Percentiles rank a stretch among this genome's conserved stretches.
These are phyloP conservation scores for Ambispora gerdemannii DNA, from an alignment of 192 early-diverging fungal genomes.

Conservation along the genomic window DNA sequence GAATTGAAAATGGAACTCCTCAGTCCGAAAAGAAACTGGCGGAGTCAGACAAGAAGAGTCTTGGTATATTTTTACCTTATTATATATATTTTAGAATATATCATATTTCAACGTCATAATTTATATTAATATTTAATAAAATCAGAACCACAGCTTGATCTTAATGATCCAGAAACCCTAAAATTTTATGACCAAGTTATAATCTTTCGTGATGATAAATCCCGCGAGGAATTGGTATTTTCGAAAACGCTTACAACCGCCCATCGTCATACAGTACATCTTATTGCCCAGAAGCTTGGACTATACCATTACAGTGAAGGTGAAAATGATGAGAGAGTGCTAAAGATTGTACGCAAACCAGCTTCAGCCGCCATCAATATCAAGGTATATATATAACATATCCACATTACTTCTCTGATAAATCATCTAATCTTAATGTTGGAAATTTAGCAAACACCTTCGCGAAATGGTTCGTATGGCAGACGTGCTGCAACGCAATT, in stretches of 20 bases:
- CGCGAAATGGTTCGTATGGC: slow-evolving; percentile 26
- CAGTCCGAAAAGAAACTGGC: slow-evolving; percentile 16
- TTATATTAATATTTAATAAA: too few relatives aligned
- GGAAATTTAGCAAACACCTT: slow-evolving; percentile 11
- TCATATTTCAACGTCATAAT: too few relatives aligned
- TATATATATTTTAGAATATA: neutral
- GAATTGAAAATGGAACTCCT: slow-evolving; percentile 28
- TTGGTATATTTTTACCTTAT: slow-evolving; percentile 14
- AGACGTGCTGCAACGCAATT: slow-evolving; percentile 22
- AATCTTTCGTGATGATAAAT: slow-evolving; percentile 67
- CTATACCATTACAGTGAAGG: slow-evolving; percentile 50
- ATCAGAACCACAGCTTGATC: slow-evolving; percentile 50
- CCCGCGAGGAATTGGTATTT: slow-evolving; percentile 63
- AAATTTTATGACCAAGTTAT: slow-evolving; percentile 69
- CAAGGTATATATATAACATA: neutral
- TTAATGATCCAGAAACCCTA: slow-evolving; percentile 69
- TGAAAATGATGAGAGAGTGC: slow-evolving; percentile 45
- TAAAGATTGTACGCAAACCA: slow-evolving; percentile 44
- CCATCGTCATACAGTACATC: slow-evolving; percentile 59
- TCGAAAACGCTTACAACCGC: slow-evolving; percentile 56
- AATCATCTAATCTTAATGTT: neutral
- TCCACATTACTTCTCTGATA: too few relatives aligned
- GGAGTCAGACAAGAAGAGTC: slow-evolving; percentile 1
- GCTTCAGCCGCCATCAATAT: slow-evolving; percentile 28
- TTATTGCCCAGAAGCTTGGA: slow-evolving; percentile 71